phyloP scores from a whole-genome alignment of 1,284 basidiomycete genomes.

The Clitocybe nebularis region DNA sequence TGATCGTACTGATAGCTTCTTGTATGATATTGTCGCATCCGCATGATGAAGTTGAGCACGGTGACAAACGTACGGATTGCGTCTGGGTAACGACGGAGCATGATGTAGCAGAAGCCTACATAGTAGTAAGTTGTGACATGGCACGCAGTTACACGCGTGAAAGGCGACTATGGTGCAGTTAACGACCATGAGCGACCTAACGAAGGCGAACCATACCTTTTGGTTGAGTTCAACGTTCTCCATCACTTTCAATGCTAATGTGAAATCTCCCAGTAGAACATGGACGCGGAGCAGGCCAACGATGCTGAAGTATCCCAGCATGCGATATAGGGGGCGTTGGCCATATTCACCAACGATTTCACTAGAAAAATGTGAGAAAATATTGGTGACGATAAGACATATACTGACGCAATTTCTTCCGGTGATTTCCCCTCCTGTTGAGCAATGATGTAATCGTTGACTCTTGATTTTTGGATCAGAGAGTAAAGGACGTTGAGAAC shows the following conservation, averaged over 20 bases:
- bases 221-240: slow-evolving; percentile 89
- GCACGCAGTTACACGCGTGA: slow-evolving; percentile 90
- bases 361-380: slow-evolving; percentile 32
- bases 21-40: slow-evolving; percentile 94
- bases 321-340: slow-evolving; percentile 84
- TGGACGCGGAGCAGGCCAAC: slow-evolving; percentile 95
- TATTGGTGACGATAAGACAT: background rate
- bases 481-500: slow-evolving; percentile 98
- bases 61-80: slow-evolving; percentile 92
- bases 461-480: slow-evolving; percentile 93
- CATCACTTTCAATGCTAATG: slow-evolving; percentile 92
- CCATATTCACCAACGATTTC: slow-evolving; percentile 93
- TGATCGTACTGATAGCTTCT: slow-evolving; percentile 96
- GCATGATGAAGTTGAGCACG: slow-evolving; percentile 90
- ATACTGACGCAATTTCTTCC: slow-evolving; percentile 78
- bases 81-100: slow-evolving; percentile 91
- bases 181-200: slow-evolving; percentile 5
- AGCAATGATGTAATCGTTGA: slow-evolving; percentile 90
- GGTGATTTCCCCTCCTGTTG: slow-evolving; percentile 74
- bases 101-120: slow-evolving; percentile 95
- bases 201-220: slow-evolving; percentile 45
- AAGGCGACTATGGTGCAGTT: slow-evolving; percentile 53
- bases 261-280: slow-evolving; percentile 94
- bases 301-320: slow-evolving; percentile 97
- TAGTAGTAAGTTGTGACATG: slow-evolving; percentile 96